These are phyloP conservation scores for Nematodospora valgi DNA, from an alignment of 805 yeast species.

Conservation along the genomic window DNA sequence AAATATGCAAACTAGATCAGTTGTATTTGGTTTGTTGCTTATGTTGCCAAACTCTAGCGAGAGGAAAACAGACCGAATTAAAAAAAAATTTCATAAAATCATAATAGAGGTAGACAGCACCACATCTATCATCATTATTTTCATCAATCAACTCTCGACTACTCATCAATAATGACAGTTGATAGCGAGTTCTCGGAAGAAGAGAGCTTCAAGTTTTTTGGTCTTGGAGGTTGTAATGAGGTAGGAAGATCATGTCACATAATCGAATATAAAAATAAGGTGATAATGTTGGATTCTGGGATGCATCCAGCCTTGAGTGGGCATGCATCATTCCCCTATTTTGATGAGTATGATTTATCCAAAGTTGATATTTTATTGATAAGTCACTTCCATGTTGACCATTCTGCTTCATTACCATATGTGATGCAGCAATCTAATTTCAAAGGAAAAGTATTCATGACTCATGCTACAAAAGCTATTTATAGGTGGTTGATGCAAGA, in stretches of 20 bases:
- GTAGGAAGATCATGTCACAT: constrained; percentile 97
- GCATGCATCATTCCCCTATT: constrained; percentile 86
- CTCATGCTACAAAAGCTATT: constrained; percentile 98
- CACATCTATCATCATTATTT: not conserved
- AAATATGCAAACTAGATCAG: too few relatives aligned
- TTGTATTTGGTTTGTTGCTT: not conserved
- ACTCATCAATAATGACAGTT: constrained; percentile 11
- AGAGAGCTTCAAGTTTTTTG: constrained; percentile 62
- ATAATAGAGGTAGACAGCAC: not conserved
- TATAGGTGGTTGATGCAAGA: constrained; percentile 94
- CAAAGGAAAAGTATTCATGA: constrained; percentile 96
- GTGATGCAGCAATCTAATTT: constrained; percentile 97
- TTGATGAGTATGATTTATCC: constrained; percentile 89
- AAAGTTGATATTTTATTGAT: constrained; percentile 82
- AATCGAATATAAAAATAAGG: constrained; percentile 87
- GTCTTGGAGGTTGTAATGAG: constrained; percentile 97
- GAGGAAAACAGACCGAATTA: not conserved
- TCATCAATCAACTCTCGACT: not conserved
- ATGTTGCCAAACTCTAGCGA: not conserved
- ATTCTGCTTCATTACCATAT: constrained; percentile 96
- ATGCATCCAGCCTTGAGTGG: constrained; percentile 96
- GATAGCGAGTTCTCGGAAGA: constrained; percentile 24
- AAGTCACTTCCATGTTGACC: constrained; percentile 96
- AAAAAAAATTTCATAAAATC: not conserved
- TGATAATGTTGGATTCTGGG: constrained; percentile 96